Evolutionary conservation across 768 basidiomycete species (phyloP), one percentile per base, ranked within the genome.

Genomic region (Coprinopsis sp.): DNA sequence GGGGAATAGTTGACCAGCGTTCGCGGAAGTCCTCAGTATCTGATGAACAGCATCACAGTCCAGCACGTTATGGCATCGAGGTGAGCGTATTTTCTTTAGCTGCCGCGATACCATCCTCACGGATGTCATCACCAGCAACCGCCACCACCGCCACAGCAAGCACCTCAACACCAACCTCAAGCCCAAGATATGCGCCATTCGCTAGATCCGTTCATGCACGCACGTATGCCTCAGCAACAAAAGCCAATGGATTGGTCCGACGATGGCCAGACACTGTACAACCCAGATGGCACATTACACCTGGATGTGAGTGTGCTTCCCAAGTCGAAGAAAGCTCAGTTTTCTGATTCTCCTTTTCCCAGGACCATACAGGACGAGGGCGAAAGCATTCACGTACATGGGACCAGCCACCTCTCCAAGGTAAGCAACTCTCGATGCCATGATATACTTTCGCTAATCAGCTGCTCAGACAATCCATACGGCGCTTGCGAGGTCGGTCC

Each of bases 341-440:
- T 43, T 37, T 30, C 49, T 28, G 38, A n/a, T 30, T 31, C 49
- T 29, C 51, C 46, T 53, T 37, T 51, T 53, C 33, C 34, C 45
- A 77, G 71, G 72, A 73, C 55, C 68, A 66, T 49, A 55, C 66
- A 40, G 55, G 56, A 31, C 63, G 71, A 42, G 59, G 64, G 46
- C 69, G 81, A 64, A 84, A 83, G 58, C 81, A 82, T 64, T 68
- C 73, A 54, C 72, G 82, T 56, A 76, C 67, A 49, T 84, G 82
- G 82, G 82, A 82, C 51, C 77, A 73, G 56, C 65, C 63, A 53
- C 65, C 62, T 25, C 52, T 76, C 45, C 68, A 71, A 60, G 71
- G 74, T 72, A 59, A 49, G 23, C 19, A 21, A 29, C 24, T 6
- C n/a, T n/a, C 33, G 38, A 42, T 41, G 33, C 37, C 39, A 28